A percentile compares a stretch with the other conserved stretches of the same genome.
Conservation (phyloP, 1,284 basidiomycete genomes). For the Xanthoconium separans region DNA sequence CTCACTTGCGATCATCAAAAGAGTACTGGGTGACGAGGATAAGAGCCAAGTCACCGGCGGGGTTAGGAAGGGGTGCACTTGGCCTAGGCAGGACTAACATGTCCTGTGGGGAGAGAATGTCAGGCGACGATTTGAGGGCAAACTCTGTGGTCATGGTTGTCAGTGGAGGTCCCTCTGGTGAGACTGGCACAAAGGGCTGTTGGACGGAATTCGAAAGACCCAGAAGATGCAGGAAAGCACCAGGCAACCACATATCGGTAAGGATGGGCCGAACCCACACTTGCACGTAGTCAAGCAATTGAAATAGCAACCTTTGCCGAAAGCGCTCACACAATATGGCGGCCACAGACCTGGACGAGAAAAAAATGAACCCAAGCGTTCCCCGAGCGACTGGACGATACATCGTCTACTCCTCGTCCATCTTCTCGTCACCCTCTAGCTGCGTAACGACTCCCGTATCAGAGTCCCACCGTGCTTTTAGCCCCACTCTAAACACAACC, state of each 20-base stretch:
- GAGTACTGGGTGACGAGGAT: constrained; percentile 69
- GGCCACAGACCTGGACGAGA: too few species aligned
- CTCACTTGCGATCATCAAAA: constrained; percentile 69
- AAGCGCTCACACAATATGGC: background rate
- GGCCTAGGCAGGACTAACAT: constrained; percentile 74
- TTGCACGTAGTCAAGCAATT: background rate
- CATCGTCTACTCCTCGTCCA: constrained; percentile 18
- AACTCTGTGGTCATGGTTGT: constrained; percentile 43
- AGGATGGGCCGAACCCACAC: background rate
- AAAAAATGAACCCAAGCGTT: too few species aligned
- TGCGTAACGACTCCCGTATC: constrained; percentile 66
- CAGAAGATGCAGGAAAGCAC: constrained; percentile 38
- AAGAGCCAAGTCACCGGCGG: constrained; percentile 63
- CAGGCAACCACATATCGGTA: constrained; percentile 36
- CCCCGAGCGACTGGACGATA: background rate
- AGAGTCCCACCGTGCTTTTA: constrained; percentile 78
- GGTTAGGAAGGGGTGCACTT: constrained; percentile 62
- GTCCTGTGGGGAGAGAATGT: constrained; percentile 70
- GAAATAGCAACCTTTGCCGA: background rate
- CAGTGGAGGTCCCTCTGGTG: constrained; percentile 9
- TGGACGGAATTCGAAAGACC: constrained; percentile 47
- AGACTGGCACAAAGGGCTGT: constrained; percentile 39
- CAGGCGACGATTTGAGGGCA: constrained; percentile 51
- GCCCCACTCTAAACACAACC: constrained; percentile 75
- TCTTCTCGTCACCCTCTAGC: constrained; percentile 40